Base-by-base conservation (phyloP, 345 rosid genomes). In the Alliaria petiolata region DNA sequence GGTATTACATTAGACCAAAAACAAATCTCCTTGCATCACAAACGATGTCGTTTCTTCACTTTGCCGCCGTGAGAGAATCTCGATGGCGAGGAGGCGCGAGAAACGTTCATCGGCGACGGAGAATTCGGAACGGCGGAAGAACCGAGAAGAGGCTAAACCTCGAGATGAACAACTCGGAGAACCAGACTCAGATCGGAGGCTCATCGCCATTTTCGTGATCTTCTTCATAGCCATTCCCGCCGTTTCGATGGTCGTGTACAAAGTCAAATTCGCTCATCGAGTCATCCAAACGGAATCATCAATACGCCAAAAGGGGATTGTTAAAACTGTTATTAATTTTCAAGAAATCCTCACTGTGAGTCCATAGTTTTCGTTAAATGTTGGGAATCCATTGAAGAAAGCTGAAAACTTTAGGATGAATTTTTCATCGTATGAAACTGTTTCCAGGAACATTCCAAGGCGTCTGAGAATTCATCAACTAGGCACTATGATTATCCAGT, bases 161-260 rank as follows among this genome's bases (percentile, higher is more conserved):
- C 71, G 57, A 52, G 67, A 26, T 6, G 67, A 78, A 55, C 47
- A 79, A 40, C 51, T 54, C 58, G 55, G 44, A 44, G 84, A 83
- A 46, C 53, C 83, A 38, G 67, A 83, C 68, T 75, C 89, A 0
- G 86, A 87, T 74, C 85, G 87, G 72, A 85, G 74, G 64, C 89
- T 82, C 67, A 47, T 86, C 26, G 26, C 70, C 62, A 80, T 84
- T 58, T 91, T 85, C 79, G 70, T 82, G 9, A 14, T 85, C 75
- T 89, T 89, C 85, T 89, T 93, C 86, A 71, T 91, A 35, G 75
- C 70, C 40, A 76, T 89, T 62, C 92, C 97, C 46, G 83, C 81
- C 17, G 80, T 83, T n/a, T 83, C 93, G 54, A 65, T 93, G 25
- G 67, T 82, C 33, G 78, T 83, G 9, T 90, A 90, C 83, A 79